These are phyloP conservation scores for Diaporthe sp. DNA, from an alignment of 2,329 filamentous ascomycete genomes.

Conservation along the genomic window DNA sequence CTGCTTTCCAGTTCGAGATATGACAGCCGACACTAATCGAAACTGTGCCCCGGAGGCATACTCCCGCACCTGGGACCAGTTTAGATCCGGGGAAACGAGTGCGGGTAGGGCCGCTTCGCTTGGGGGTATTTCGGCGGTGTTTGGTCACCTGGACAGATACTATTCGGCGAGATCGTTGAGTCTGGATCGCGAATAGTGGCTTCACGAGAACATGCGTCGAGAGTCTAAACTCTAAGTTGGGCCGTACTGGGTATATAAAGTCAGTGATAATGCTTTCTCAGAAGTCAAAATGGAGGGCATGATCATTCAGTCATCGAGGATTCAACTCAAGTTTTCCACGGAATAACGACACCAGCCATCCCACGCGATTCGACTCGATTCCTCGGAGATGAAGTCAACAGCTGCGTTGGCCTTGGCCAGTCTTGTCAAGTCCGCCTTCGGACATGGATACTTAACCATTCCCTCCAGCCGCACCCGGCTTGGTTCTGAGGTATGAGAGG, in stretches of 20 bases:
- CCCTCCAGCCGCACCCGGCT: conserved; percentile 61
- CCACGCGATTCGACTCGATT: no score
- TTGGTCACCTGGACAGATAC: conserved; percentile 2
- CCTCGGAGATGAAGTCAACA: not conserved
- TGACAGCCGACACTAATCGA: conserved; percentile 27
- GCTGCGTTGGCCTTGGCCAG: conserved; percentile 3
- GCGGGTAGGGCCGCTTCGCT: conserved; percentile 26
- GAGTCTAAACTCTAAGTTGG: not conserved
- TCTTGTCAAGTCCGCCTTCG: conserved; percentile 42
- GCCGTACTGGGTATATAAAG: not conserved
- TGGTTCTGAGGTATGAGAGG: conserved; percentile 55
- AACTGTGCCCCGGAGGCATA: conserved; percentile 17
- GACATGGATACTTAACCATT: conserved; percentile 61
- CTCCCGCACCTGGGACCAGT: conserved; percentile 14
- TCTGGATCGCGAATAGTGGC: conserved; percentile 9
- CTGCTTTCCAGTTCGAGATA: conserved; percentile 27
- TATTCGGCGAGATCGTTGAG: not conserved
- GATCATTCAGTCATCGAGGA: not conserved
- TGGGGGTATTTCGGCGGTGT: conserved; percentile 25
- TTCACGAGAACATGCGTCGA: not conserved
- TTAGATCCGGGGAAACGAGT: conserved; percentile 1
- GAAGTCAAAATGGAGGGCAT: not conserved
- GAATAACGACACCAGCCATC: not conserved
- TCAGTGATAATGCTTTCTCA: not conserved
- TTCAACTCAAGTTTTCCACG: not conserved